Evolutionary conservation across 2,329 filamentous ascomycete species (phyloP).

Genomic region (Pestalotiopsis sp.): DNA sequence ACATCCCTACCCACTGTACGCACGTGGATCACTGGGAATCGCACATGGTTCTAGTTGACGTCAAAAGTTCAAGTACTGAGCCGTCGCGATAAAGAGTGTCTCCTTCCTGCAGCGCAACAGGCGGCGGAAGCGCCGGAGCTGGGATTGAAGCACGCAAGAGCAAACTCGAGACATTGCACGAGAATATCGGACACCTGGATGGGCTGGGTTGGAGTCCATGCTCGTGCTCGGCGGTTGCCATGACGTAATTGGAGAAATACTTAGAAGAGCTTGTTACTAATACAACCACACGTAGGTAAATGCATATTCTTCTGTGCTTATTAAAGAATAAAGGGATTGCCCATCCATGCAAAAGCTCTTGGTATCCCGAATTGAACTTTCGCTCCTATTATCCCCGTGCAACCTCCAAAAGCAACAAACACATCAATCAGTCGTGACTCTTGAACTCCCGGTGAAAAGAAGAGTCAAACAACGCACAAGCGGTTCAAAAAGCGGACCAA

Average conservation of each 20-base stretch:
- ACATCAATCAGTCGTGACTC: too few relatives aligned
- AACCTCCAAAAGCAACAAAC: too few relatives aligned
- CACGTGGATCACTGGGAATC: neutral
- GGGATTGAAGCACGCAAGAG: neutral
- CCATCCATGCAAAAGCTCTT: neutral
- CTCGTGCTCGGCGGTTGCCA: neutral
- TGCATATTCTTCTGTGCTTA: neutral
- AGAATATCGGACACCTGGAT: neutral
- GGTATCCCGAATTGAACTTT: neutral
- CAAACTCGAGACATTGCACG: neutral
- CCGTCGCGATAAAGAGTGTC: neutral
- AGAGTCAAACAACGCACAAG: too few relatives aligned
- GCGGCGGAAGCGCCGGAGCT: neutral
- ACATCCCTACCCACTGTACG: too few relatives aligned
- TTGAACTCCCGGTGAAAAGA: too few relatives aligned
- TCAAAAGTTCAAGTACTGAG: neutral
- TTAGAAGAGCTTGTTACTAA: conserved; percentile 2
- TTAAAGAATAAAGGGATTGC: neutral
- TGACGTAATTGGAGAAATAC: conserved; percentile 6
- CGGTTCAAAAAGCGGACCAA: too few relatives aligned
- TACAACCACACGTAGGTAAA: neutral
- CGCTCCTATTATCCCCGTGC: too few relatives aligned
- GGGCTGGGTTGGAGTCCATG: neutral
- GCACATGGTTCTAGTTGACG: neutral
- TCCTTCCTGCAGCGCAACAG: neutral